phyloP scores from a whole-genome alignment of 192 early-diverging fungal species.

The Backusella morwellensis region DNA sequence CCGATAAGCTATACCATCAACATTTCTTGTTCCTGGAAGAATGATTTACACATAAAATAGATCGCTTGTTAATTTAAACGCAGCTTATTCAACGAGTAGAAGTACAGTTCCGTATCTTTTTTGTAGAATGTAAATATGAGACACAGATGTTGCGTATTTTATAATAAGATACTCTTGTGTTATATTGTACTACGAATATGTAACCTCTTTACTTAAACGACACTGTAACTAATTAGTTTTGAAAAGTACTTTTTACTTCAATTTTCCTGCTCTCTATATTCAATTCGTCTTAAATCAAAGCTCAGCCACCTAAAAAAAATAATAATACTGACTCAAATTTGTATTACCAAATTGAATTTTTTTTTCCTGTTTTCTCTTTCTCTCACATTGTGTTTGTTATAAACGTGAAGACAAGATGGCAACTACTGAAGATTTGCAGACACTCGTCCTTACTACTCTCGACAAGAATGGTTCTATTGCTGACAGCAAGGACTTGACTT shows the following conservation, averaged over 20 bases:
- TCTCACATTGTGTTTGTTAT: background rate
- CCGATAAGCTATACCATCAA: background rate
- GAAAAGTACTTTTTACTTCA: background rate
- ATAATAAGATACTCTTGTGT: background rate
- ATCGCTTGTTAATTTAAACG: background rate
- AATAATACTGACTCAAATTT: conserved; percentile 8
- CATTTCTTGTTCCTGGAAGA: background rate
- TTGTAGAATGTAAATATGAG: background rate
- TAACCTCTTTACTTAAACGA: background rate
- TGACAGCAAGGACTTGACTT: conserved; percentile 62
- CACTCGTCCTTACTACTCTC: conserved; percentile 62
- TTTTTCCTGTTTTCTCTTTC: background rate
- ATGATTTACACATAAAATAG: background rate
- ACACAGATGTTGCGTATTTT: background rate
- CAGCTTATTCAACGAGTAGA: no score
- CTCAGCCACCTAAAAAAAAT: conserved; percentile 6
- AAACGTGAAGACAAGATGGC: conserved; percentile 11
- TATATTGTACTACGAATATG: background rate
- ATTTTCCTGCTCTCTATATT: background rate
- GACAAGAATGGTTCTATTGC: conserved; percentile 67
- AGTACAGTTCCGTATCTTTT: background rate
- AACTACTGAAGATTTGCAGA: conserved; percentile 45
- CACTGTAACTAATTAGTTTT: background rate
- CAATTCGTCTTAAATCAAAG: background rate
- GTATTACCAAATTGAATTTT: background rate